Conservation (phyloP, 2,329 filamentous ascomycete species). For the Aspergillus candidus region DNA sequence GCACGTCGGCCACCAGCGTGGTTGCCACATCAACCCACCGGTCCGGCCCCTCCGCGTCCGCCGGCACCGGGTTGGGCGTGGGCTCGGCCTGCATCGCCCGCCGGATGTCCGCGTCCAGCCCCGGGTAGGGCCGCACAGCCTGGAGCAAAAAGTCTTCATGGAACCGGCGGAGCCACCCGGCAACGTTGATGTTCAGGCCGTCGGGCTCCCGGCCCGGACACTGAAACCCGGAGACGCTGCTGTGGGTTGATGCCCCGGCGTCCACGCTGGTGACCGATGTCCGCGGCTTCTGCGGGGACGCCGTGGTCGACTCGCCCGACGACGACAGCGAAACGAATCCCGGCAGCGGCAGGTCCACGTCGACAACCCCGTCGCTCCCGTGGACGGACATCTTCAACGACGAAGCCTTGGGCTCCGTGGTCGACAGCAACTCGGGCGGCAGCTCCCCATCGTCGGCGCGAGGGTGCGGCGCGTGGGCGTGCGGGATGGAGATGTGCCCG, state of each 20-base stretch:
- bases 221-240: conserved; percentile 33
- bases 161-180: conserved; percentile 52
- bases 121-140: conserved; percentile 50
- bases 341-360: conserved; percentile 53
- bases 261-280: conserved; percentile 50
- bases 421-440: conserved; percentile 23
- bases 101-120: conserved; percentile 50
- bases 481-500: conserved; percentile 33
- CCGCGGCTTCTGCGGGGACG: conserved; percentile 38
- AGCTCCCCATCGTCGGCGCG: conserved; percentile 17
- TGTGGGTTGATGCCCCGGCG: conserved; percentile 41
- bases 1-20: conserved; percentile 51
- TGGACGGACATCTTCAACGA: conserved; percentile 51
- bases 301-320: conserved; percentile 41
- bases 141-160: conserved; percentile 57
- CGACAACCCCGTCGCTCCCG: conserved; percentile 54
- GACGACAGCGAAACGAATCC: conserved; percentile 45
- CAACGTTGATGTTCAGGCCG: conserved; percentile 50
- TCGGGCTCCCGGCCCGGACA: conserved; percentile 31
- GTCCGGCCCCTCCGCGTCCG: conserved; percentile 30
- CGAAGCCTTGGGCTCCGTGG: conserved; percentile 35
- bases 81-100: conserved; percentile 52
- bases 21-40: conserved; percentile 54
- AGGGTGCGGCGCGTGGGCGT: conserved; percentile 16
- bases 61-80: conserved; percentile 34